Base-by-base conservation (phyloP, 805 yeast species). In the Nakazawaea ishiwadae region DNA sequence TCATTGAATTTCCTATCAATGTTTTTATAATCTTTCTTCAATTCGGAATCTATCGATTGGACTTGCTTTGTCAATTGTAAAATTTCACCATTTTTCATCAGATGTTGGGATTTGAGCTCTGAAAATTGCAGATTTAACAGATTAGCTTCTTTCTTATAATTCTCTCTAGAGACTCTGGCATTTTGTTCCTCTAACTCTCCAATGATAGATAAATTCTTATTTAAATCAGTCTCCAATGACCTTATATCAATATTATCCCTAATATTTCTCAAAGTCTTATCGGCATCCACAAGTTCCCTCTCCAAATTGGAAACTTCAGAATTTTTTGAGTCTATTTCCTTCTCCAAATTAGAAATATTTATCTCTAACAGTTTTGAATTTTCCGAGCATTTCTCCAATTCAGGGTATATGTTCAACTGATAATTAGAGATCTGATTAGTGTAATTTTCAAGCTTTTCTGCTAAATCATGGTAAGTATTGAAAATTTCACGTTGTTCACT, bases 1-100 rank as follows among this genome's bases (percentile, higher is more conserved):
- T 72, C 69, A 33, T 78, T 78, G 56, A 83, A 88, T 18, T 65
- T 65, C 20, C 65, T 61, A 40, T 84, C 82, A 8, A 91, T 76
- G 47, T 82, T 76, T 36, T 75, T 70, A 51, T 79, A 93, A 47
- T 90, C 96, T 0, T 82, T 71, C 2, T 64, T 63, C 9, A 91
- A 64, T 53, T 89, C 96, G 4, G 59, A 57, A 16, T 70, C 63
- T 8, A 84, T 59, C 3, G 71, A 63, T 17, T 60, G 60, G 4
- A 83, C 70, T 52, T 89, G 96, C 48, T 79, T 87, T 36, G 79
- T 77, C 46, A 93, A 68, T 54, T 91, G 97, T 46, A 79, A 80
- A 31, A 86, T 73, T 58, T 91, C 98, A 16, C 99, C 99, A 17
- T 78, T 59, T 50, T 81, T 84, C 10, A 88, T 81, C 3, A 95